Conservation (phyloP, 2,329 filamentous ascomycete species). For the Ampelomyces quisqualis region DNA sequence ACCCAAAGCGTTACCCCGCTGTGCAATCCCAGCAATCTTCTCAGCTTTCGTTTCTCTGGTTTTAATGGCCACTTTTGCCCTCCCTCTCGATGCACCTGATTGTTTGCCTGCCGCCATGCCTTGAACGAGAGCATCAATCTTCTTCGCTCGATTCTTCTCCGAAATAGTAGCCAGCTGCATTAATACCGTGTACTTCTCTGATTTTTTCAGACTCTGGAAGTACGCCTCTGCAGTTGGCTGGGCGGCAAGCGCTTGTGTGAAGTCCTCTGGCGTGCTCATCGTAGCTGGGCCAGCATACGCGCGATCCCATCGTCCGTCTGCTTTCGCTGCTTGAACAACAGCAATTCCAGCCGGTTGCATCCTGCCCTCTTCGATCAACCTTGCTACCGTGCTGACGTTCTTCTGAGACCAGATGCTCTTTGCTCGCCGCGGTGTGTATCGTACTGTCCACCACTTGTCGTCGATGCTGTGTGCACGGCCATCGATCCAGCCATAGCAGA, state of each 20-base stretch:
- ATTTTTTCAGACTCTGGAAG: slow-evolving; percentile 50
- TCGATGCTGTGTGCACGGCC: slow-evolving; percentile 54
- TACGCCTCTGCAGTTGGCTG: slow-evolving; percentile 42
- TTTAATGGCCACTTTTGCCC: neutral
- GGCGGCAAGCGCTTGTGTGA: slow-evolving; percentile 47
- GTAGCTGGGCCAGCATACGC: slow-evolving; percentile 57
- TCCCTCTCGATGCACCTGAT: neutral
- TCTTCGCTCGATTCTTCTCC: slow-evolving; percentile 30
- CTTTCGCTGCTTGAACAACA: slow-evolving; percentile 57
- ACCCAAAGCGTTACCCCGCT: too few species aligned
- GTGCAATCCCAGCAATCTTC: too few species aligned
- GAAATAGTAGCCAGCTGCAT: slow-evolving; percentile 49
- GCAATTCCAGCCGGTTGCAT: slow-evolving; percentile 54
- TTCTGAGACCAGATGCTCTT: slow-evolving; percentile 61
- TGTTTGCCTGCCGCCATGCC: slow-evolving; percentile 8
- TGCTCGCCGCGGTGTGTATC: slow-evolving; percentile 59
- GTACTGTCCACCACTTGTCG: slow-evolving; percentile 53
- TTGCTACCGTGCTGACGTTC: slow-evolving; percentile 56
- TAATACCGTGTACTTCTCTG: slow-evolving; percentile 52
- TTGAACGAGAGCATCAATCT: slow-evolving; percentile 48
- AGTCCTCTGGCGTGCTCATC: slow-evolving; percentile 53
- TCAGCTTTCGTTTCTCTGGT: neutral
- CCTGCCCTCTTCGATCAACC: slow-evolving; percentile 48
- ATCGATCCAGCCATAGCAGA: slow-evolving; percentile 66
- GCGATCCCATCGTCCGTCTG: slow-evolving; percentile 59